These are phyloP conservation scores for Halophytophthora polymorphica DNA, from an alignment of 352 stramenopile species.

Conservation along the genomic window DNA sequence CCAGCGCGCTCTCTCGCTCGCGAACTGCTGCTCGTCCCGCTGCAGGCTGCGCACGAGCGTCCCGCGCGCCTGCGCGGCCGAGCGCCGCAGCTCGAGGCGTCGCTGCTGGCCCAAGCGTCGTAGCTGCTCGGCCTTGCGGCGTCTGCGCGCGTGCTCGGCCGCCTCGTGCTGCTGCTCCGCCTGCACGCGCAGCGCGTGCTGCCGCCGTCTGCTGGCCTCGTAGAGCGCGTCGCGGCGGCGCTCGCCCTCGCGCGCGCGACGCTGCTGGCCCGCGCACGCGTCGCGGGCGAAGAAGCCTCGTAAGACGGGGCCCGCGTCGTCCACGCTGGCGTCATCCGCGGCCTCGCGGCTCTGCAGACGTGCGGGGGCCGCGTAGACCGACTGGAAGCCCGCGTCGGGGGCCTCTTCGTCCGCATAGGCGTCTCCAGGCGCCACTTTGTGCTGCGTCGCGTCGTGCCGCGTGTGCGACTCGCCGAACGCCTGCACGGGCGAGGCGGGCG, in stretches of 20 bases:
- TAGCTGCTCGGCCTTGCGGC: slow-evolving; percentile 33
- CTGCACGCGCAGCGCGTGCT: slow-evolving; percentile 41
- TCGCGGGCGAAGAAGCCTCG: slow-evolving; percentile 62
- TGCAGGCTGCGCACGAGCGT: slow-evolving; percentile 19
- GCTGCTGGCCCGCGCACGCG: slow-evolving; percentile 28
- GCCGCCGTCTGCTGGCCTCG: slow-evolving; percentile 35
- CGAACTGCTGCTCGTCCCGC: slow-evolving; percentile 23
- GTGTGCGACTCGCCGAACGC: slow-evolving; percentile 24
- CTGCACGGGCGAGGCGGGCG: slow-evolving; percentile 2
- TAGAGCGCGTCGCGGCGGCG: slow-evolving; percentile 41
- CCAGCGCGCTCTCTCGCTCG: slow-evolving; percentile 39
- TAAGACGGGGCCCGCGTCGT: slow-evolving; percentile 40
- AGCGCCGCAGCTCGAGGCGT: slow-evolving; percentile 30
- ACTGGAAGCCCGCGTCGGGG: background rate
- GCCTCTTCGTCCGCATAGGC: slow-evolving; percentile 4
- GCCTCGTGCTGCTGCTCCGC: slow-evolving; percentile 19
- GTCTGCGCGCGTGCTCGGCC: slow-evolving; percentile 17
- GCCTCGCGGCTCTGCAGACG: background rate
- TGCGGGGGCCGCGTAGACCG: background rate
- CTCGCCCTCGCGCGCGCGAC: slow-evolving; percentile 40
- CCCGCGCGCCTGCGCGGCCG: slow-evolving; percentile 25
- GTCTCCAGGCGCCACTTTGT: slow-evolving; percentile 29
- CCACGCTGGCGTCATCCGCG: slow-evolving; percentile 5
- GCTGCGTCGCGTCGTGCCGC: slow-evolving; percentile 14
- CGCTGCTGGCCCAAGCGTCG: slow-evolving; percentile 39